A percentile compares a stretch with the other conserved stretches of the same genome.
Conservation (phyloP, 768 basidiomycete species). For the Amanita pseudoporphyria region DNA sequence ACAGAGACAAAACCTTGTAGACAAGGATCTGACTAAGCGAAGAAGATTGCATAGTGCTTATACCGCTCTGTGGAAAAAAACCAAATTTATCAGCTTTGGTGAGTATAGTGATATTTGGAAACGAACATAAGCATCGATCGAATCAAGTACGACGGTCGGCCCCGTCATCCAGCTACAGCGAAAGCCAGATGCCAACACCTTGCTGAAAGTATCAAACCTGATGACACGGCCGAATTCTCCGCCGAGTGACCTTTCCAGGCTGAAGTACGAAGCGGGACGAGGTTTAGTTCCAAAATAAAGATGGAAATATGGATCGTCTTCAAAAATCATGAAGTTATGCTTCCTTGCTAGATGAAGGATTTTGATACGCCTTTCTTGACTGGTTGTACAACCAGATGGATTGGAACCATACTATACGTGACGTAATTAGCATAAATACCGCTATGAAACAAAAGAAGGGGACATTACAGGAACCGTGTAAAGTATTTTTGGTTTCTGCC, state of each 20-base stretch:
- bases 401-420: constrained; percentile 66
- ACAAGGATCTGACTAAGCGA: constrained; percentile 52
- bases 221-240: constrained; percentile 64
- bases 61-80: constrained; percentile 33
- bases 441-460: neutral
- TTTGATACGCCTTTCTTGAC: constrained; percentile 54
- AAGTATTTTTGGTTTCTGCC: constrained; percentile 61
- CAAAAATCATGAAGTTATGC: constrained; percentile 71
- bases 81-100: neutral
- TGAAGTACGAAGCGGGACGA: constrained; percentile 68
- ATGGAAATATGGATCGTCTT: constrained; percentile 76
- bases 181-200: constrained; percentile 64
- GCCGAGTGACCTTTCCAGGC: constrained; percentile 51
- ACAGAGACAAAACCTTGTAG: constrained; percentile 42
- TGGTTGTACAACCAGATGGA: constrained; percentile 70
- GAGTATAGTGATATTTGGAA: neutral
- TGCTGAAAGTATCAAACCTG: constrained; percentile 82
- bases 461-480: constrained; percentile 62
- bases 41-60: constrained; percentile 52
- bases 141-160: constrained; percentile 50
- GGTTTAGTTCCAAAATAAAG: constrained; percentile 60
- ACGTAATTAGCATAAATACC: constrained; percentile 3
- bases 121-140: constrained; percentile 59
- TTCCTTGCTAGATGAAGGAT: constrained; percentile 59
- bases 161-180: constrained; percentile 73